Conservation (phyloP, 768 basidiomycete genomes). For the Tricholoma matsutake region DNA sequence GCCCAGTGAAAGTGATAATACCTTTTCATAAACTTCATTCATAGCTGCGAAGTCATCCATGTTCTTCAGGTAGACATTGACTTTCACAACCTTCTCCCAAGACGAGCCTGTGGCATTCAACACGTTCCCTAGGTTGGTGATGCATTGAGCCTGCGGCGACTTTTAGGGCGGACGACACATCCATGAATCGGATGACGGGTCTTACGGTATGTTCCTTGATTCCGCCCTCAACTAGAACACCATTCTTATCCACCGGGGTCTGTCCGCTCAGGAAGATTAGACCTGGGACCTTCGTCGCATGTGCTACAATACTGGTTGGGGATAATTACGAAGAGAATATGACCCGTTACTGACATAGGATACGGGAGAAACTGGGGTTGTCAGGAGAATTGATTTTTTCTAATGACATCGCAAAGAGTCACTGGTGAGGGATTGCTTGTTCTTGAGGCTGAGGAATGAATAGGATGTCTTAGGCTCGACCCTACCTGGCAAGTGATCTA, state of each 20-base stretch:
- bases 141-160: constrained; percentile 47
- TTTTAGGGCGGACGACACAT: not conserved
- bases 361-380: constrained; percentile 41
- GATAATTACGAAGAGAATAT: constrained; percentile 11
- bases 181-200: not conserved
- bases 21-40: constrained; percentile 59
- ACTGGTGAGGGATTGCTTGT: not conserved
- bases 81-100: constrained; percentile 55
- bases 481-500: not conserved
- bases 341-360: constrained; percentile 41
- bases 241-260: constrained; percentile 47
- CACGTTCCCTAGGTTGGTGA: constrained; percentile 52
- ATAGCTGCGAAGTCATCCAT: constrained; percentile 55
- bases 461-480: not conserved
- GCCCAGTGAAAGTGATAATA: constrained; percentile 13
- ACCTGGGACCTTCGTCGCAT: constrained; percentile 55
- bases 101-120: constrained; percentile 52
- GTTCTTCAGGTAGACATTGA: constrained; percentile 60
- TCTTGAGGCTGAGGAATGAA: not conserved
- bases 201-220: constrained; percentile 58
- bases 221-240: constrained; percentile 50
- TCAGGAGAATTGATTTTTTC: constrained; percentile 55
- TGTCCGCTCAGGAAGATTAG: constrained; percentile 63
- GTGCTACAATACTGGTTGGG: constrained; percentile 32
- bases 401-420: constrained; percentile 35